These are phyloP conservation scores for Monilinia aucupariae DNA, from an alignment of 2,329 filamentous ascomycete genomes.

Conservation along the genomic window DNA sequence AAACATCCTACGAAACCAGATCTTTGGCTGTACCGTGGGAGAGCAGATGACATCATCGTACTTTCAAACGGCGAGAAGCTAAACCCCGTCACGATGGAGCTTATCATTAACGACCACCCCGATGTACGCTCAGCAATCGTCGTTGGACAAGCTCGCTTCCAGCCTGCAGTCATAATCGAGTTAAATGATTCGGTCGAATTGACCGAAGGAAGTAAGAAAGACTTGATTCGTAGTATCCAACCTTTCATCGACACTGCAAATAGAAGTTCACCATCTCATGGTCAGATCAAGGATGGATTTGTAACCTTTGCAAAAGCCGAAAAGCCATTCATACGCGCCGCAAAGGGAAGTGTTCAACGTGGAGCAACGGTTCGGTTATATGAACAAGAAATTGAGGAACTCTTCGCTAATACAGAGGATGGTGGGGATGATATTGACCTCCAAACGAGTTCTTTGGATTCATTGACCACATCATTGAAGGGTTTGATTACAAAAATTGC, in stretches of 20 bases:
- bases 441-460: conserved; percentile 1
- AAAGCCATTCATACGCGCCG: conserved; percentile 18
- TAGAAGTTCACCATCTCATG: conserved; percentile 12
- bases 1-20: conserved; percentile 5
- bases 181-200: background rate
- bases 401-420: conserved; percentile 8
- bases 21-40: conserved; percentile 1
- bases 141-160: conserved; percentile 25
- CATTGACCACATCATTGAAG: background rate
- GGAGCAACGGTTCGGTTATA: conserved; percentile 14
- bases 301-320: conserved; percentile 11
- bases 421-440: background rate
- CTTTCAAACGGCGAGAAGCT: conserved; percentile 42
- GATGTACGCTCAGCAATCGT: conserved; percentile 10
- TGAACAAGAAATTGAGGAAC: conserved; percentile 17
- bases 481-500: conserved; percentile 4
- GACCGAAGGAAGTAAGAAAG: background rate
- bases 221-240: conserved; percentile 26
- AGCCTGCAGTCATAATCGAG: conserved; percentile 20
- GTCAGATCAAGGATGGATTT: background rate
- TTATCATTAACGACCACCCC: conserved; percentile 1
- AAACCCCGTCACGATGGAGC: conserved; percentile 12
- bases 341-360: conserved; percentile 20
- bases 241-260: conserved; percentile 17
- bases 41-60: conserved; percentile 41